Conservation (phyloP, 768 basidiomycete genomes). For the Macrolepiota albuminosa region DNA sequence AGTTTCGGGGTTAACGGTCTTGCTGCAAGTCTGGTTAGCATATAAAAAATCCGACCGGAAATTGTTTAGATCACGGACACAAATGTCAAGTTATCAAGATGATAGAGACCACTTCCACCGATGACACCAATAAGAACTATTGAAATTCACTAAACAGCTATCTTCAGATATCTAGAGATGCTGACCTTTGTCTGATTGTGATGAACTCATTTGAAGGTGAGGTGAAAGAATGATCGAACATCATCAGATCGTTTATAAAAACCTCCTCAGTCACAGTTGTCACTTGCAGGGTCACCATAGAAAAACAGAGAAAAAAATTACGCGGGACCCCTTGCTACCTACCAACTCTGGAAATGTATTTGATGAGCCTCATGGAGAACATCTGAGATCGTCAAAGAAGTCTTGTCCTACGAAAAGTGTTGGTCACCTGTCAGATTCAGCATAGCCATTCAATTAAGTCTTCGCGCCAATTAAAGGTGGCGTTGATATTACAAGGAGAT, state of each 20-base stretch:
- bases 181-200: slow-evolving; percentile 7
- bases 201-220: slow-evolving; percentile 1
- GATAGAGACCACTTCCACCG: slow-evolving; percentile 89
- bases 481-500: too few species aligned
- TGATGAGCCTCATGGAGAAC: background rate
- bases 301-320: background rate
- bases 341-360: background rate
- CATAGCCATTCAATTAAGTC: too few species aligned
- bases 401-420: background rate
- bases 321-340: background rate
- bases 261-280: background rate
- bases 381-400: background rate
- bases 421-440: background rate
- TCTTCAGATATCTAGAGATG: background rate
- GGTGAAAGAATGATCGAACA: background rate
- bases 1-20: slow-evolving; percentile 76
- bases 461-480: too few species aligned
- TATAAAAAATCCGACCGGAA: background rate
- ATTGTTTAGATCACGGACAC: slow-evolving; percentile 57
- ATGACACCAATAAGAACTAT: slow-evolving; percentile 84
- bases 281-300: background rate
- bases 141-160: background rate
- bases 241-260: background rate
- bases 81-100: slow-evolving; percentile 85
- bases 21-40: slow-evolving; percentile 34